These are phyloP conservation scores for Misopates orontium DNA, from an alignment of 257 asterid genomes.

Conservation along the genomic window DNA sequence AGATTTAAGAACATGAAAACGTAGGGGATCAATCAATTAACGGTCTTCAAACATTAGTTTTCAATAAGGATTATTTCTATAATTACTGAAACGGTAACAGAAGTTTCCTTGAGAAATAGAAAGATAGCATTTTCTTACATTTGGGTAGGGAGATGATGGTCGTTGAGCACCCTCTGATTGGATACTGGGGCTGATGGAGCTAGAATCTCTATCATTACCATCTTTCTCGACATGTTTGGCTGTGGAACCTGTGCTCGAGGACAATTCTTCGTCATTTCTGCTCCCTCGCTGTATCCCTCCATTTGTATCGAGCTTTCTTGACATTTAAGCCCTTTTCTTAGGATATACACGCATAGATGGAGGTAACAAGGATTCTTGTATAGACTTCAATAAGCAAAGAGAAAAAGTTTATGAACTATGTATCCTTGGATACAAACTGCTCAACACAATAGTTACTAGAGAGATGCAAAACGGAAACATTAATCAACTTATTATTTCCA, in stretches of 20 bases:
- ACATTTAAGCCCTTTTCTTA: conserved; percentile 46
- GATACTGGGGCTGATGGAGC: conserved; percentile 33
- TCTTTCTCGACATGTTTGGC: conserved; percentile 20
- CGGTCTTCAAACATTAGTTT: too few species aligned
- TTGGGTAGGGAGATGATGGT: conserved; percentile 75
- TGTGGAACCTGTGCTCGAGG: conserved; percentile 29
- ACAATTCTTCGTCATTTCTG: conserved; percentile 18
- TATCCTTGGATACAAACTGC: conserved; percentile 12
- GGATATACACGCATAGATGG: conserved; percentile 68
- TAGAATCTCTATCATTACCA: conserved; percentile 31
- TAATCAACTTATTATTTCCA: conserved; percentile 7
- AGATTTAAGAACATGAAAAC: too few species aligned
- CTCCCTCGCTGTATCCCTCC: conserved; percentile 34
- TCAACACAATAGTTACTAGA: neutral
- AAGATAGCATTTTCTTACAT: conserved; percentile 47
- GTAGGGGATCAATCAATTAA: too few species aligned
- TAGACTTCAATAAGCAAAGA: conserved; percentile 55
- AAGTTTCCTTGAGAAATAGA: neutral
- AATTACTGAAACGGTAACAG: too few species aligned
- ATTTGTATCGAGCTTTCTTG: conserved; percentile 36
- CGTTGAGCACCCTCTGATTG: conserved; percentile 37
- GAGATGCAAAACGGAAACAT: conserved; percentile 1
- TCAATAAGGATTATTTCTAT: too few species aligned
- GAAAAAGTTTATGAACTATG: neutral
- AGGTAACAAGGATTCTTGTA: conserved; percentile 87